Percentiles rank a stretch among this genome's conserved stretches.
phyloP scores from a whole-genome alignment of 2,329 filamentous ascomycete genomes.

The Curvularia verruculosa region DNA sequence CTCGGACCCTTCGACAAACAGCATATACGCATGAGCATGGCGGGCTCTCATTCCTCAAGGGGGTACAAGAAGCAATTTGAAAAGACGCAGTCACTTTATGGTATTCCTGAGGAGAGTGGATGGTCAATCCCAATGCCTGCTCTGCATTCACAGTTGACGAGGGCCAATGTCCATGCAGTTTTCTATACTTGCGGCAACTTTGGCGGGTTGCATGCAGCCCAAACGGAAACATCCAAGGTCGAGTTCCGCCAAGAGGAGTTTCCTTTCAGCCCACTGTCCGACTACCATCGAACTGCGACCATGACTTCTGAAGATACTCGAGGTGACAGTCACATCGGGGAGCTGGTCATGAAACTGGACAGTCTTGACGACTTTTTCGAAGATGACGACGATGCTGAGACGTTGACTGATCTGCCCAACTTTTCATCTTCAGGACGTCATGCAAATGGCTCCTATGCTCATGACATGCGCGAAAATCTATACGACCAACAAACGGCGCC shows the following conservation, averaged over 20 bases:
- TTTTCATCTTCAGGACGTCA: constrained; percentile 43
- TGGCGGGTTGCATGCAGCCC: constrained; percentile 57
- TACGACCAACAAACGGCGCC: constrained; percentile 94
- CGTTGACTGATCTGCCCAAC: constrained; percentile 40
- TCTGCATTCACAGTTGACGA: constrained; percentile 82
- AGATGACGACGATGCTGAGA: constrained; percentile 50
- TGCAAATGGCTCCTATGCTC: constrained; percentile 33
- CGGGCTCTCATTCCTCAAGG: constrained; percentile 77
- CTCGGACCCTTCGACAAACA: constrained; percentile 82
- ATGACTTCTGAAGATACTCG: constrained; percentile 88
- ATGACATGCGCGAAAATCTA: constrained; percentile 67
- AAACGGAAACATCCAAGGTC: constrained; percentile 78
- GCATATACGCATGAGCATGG: constrained; percentile 98
- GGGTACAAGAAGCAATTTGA: constrained; percentile 93
- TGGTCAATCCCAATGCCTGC: constrained; percentile 97
- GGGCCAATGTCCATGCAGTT: constrained; percentile 91
- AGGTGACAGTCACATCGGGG: constrained; percentile 75
- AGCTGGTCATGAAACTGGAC: constrained; percentile 71
- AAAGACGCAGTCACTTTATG: constrained; percentile 90
- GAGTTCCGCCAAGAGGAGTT: constrained; percentile 93
- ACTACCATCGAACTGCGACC: constrained; percentile 81
- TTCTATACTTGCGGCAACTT: constrained; percentile 84
- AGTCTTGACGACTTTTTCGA: constrained; percentile 63
- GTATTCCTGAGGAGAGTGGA: constrained; percentile 91
- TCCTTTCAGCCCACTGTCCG: constrained; percentile 71